Evolutionary conservation across 2,329 filamentous ascomycete species (phyloP).

Genomic region (Aureobasidium namibiae): DNA sequence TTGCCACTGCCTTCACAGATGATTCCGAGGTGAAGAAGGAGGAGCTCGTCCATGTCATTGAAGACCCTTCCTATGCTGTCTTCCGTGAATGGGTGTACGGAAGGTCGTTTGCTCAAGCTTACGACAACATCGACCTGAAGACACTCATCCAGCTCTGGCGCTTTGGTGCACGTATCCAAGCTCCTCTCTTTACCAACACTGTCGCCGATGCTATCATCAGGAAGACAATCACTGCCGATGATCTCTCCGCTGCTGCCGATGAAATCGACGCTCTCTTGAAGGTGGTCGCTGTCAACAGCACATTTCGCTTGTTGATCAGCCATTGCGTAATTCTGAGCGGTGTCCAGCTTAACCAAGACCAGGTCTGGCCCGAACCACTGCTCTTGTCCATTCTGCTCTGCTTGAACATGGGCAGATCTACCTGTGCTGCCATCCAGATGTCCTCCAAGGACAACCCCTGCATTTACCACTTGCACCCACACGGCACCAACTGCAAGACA

Average conservation of each 20-base stretch:
- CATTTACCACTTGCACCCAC: not conserved
- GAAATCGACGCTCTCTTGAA: not conserved
- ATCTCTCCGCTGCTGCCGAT: not conserved
- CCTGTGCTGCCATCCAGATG: not conserved
- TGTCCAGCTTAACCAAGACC: not conserved
- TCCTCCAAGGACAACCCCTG: not conserved
- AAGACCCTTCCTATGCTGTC: not conserved
- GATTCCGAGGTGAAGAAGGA: not conserved
- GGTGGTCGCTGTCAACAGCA: not conserved
- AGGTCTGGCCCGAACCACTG: not conserved
- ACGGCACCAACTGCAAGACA: not conserved
- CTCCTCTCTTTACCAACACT: not conserved
- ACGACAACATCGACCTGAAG: not conserved
- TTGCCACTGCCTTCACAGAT: not conserved
- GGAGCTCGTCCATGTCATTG: not conserved
- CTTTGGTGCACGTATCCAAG: slow-evolving; percentile 3
- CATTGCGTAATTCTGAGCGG: not conserved
- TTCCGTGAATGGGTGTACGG: slow-evolving; percentile 2
- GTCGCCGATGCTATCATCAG: not conserved
- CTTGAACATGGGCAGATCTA: not conserved
- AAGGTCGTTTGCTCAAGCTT: no score
- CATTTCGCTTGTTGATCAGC: not conserved
- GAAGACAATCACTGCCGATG: not conserved
- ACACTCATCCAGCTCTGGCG: slow-evolving; percentile 1
- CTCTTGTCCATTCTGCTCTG: not conserved